Conservation (phyloP, 331 rosid genomes). For the Quercus phellos region DNA sequence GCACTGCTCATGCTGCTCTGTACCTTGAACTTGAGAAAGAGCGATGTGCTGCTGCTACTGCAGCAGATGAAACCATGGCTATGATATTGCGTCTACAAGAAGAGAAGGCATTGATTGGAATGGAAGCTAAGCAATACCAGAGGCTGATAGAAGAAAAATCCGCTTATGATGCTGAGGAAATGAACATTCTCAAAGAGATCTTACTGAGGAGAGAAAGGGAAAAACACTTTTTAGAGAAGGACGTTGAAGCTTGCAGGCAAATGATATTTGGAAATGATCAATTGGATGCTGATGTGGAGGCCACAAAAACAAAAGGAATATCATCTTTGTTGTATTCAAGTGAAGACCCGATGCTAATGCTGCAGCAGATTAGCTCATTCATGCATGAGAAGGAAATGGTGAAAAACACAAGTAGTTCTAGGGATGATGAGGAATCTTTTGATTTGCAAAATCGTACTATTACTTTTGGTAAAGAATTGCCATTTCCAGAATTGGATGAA, state of each 20-base stretch:
- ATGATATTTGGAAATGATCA: constrained; percentile 28
- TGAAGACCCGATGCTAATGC: constrained; percentile 20
- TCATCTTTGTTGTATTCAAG: neutral
- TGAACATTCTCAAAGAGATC: constrained; percentile 56
- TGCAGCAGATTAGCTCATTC: neutral
- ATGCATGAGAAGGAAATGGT: constrained; percentile 11
- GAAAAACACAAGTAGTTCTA: constrained; percentile 9
- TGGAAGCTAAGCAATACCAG: constrained; percentile 54
- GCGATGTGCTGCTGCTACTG: constrained; percentile 50
- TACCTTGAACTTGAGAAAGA: constrained; percentile 54
- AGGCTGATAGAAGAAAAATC: constrained; percentile 48
- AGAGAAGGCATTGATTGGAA: constrained; percentile 53
- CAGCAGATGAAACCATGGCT: constrained; percentile 60
- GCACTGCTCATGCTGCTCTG: constrained; percentile 29
- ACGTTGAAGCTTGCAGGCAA: constrained; percentile 36
- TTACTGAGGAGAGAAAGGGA: constrained; percentile 51
- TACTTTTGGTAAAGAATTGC: constrained; percentile 28
- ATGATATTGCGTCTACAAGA: constrained; percentile 55
- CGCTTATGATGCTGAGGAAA: constrained; percentile 50
- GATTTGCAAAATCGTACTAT: constrained; percentile 17
- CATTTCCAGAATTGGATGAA: constrained; percentile 14
- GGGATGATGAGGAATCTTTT: constrained; percentile 23
- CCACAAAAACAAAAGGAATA: constrained; percentile 2
- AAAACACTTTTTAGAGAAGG: constrained; percentile 45
- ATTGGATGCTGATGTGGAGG: constrained; percentile 24